Evolutionary conservation across 371 early-diverging fungal species (phyloP).

Genomic region (Syncephalastrum contaminatum): DNA sequence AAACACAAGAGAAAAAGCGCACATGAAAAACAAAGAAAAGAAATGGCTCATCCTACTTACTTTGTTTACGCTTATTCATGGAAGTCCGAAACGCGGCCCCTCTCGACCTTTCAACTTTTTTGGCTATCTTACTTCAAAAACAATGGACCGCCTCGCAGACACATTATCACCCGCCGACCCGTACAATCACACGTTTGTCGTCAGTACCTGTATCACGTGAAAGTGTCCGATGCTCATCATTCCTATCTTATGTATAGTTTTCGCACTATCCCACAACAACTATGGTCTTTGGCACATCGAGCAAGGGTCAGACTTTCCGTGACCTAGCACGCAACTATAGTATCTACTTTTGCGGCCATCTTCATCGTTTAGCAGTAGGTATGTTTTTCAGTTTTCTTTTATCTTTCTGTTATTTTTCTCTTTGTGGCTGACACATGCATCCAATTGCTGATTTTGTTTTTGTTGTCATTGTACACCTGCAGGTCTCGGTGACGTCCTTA

Average conservation of each 20-base stretch:
- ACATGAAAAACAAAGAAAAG: not conserved
- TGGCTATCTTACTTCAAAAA: constrained; percentile 70
- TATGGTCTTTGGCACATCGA: constrained; percentile 67
- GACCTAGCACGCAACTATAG: constrained; percentile 63
- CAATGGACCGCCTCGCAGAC: constrained; percentile 66
- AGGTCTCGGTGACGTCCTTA: constrained; percentile 66
- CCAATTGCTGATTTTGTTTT: no score
- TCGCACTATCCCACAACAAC: constrained; percentile 87
- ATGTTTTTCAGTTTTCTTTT: constrained; percentile 4
- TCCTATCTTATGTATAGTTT: constrained; percentile 30
- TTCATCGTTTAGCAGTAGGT: constrained; percentile 76
- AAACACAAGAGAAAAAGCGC: constrained; percentile 12
- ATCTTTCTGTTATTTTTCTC: not conserved
- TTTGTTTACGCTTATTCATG: not conserved
- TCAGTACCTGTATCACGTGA: constrained; percentile 17
- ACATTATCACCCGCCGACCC: constrained; percentile 21
- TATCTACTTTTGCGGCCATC: constrained; percentile 84
- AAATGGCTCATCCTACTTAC: not conserved
- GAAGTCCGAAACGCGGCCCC: constrained; percentile 70
- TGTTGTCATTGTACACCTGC: not conserved
- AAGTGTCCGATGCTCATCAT: not conserved
- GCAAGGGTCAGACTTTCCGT: constrained; percentile 54
- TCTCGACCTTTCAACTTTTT: constrained; percentile 90
- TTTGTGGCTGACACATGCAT: no score
- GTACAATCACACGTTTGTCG: constrained; percentile 71